phyloP scores from a whole-genome alignment of 108 stramenopile species.

The Conticribra weissflogii region DNA sequence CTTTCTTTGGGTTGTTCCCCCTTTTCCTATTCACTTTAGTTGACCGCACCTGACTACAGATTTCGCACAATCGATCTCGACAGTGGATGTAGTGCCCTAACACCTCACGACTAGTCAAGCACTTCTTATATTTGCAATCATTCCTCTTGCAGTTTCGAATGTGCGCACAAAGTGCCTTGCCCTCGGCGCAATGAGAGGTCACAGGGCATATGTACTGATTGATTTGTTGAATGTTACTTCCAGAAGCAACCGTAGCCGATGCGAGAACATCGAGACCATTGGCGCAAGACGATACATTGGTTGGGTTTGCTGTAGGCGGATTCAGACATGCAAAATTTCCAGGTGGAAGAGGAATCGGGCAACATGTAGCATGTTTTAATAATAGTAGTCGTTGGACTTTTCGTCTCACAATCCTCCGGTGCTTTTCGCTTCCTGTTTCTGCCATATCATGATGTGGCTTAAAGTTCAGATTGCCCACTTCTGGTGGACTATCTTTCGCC shows the following conservation, averaged over 20 bases:
- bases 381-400: conserved; percentile 47
- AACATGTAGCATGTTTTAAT: conserved; percentile 38
- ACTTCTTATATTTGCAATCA: conserved; percentile 28
- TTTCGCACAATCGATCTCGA: conserved; percentile 18
- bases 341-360: conserved; percentile 16
- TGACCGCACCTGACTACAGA: conserved; percentile 39
- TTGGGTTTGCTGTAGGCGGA: neutral
- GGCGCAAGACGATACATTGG: neutral
- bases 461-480: neutral
- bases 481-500: neutral
- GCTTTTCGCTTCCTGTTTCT: conserved; percentile 2
- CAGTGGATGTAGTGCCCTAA: conserved; percentile 37
- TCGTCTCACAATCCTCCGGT: conserved; percentile 22
- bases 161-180: conserved; percentile 32
- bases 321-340: neutral
- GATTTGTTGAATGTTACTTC: neutral
- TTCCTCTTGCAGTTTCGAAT: conserved; percentile 28
- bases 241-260: neutral
- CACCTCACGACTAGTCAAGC: conserved; percentile 39
- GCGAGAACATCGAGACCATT: neutral
- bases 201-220: conserved; percentile 28
- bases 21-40: too few relatives aligned
- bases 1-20: neutral
- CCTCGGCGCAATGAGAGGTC: conserved; percentile 35
- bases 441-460: neutral